A percentile compares a stretch with the other conserved stretches of the same genome.
Evolutionary conservation across 2,329 filamentous ascomycete species (phyloP).

Genomic region (Aphanoascus verrucosus): DNA sequence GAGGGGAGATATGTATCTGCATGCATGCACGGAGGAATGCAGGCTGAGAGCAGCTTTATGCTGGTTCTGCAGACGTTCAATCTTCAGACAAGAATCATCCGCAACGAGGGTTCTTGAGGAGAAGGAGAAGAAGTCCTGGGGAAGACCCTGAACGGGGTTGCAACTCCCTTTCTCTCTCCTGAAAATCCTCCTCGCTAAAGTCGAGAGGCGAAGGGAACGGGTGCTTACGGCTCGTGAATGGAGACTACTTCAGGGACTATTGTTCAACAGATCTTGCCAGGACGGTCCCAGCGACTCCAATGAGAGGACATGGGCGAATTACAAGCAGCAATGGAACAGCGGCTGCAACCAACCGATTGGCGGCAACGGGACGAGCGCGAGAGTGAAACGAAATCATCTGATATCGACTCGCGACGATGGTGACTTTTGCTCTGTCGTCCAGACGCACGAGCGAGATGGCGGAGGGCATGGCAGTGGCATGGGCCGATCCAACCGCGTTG

Average conservation of each 20-base stretch:
- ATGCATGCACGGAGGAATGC: constrained; percentile 9
- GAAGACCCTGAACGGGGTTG: not conserved
- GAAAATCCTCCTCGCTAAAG: too few species aligned
- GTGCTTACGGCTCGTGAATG: not conserved
- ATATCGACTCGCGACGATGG: not conserved
- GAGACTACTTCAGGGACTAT: not conserved
- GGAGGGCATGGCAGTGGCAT: not conserved
- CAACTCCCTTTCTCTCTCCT: not conserved
- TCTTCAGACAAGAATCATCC: not conserved
- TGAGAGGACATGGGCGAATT: not conserved
- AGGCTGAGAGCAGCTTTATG: not conserved
- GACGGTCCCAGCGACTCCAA: not conserved
- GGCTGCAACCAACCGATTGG: constrained; percentile 8
- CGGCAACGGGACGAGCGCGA: not conserved
- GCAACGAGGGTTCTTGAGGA: not conserved
- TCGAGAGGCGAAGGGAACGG: not conserved
- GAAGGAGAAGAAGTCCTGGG: not conserved
- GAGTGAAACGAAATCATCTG: not conserved
- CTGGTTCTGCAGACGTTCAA: not conserved
- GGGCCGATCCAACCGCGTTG: not conserved
- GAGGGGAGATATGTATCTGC: not conserved
- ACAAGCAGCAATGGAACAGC: not conserved
- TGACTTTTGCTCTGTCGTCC: not conserved
- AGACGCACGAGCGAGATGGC: not conserved
- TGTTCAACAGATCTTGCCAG: not conserved